These are phyloP conservation scores for Aspergillus niger DNA, from an alignment of 2,329 filamentous ascomycete genomes.

Conservation along the genomic window DNA sequence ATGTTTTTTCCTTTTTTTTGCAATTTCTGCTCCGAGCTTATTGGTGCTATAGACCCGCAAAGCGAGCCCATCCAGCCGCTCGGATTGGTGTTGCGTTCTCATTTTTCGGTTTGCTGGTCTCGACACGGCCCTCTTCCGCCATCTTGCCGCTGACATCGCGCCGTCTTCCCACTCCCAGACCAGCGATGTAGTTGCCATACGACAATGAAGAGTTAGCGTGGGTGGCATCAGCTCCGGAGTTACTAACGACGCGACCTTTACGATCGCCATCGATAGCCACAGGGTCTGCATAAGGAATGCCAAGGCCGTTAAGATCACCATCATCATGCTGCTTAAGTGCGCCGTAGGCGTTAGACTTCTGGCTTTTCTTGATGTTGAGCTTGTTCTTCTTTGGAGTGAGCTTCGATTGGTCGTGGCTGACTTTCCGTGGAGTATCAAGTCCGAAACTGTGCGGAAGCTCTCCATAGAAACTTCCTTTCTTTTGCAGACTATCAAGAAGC, in stretches of 20 bases:
- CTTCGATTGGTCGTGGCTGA: constrained; percentile 19
- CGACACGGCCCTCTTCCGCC: constrained; percentile 48
- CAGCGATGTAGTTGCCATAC: constrained; percentile 47
- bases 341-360: constrained; percentile 38
- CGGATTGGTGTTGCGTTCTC: constrained; percentile 27
- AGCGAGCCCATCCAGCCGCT: constrained; percentile 50
- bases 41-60: constrained; percentile 42
- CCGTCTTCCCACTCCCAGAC: constrained; percentile 47
- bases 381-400: constrained; percentile 32
- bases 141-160: constrained; percentile 52
- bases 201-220: constrained; percentile 37
- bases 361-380: constrained; percentile 35
- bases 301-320: constrained; percentile 24
- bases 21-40: background rate
- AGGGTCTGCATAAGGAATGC: constrained; percentile 15
- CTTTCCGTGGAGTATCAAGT: constrained; percentile 25
- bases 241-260: constrained; percentile 48
- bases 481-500: constrained; percentile 33
- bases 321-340: constrained; percentile 36
- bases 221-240: constrained; percentile 41
- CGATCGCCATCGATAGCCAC: constrained; percentile 36
- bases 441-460: constrained; percentile 32
- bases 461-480: constrained; percentile 44
- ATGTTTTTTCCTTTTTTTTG: background rate
- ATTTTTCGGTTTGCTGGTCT: constrained; percentile 20